Conservation (phyloP, 2,329 filamentous ascomycete species). For the Fusarium pseudoanthophilum region DNA sequence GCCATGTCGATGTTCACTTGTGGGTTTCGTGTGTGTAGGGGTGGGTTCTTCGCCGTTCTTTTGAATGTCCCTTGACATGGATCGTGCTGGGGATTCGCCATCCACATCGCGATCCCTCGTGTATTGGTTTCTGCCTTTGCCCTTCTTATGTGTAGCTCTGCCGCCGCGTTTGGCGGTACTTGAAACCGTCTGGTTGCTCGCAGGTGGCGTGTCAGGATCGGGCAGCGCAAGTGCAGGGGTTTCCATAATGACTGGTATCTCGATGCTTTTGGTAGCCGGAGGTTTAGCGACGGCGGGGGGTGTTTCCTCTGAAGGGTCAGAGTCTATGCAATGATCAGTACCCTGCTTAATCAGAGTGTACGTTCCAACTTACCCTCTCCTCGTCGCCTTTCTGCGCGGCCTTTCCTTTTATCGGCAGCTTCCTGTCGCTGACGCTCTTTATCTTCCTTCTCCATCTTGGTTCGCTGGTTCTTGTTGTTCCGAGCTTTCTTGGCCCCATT, state of each 20-base stretch:
- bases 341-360: not conserved
- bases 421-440: slow-evolving; percentile 79
- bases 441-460: slow-evolving; percentile 76
- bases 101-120: slow-evolving; percentile 76
- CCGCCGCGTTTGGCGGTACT: slow-evolving; percentile 68
- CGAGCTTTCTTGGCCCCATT: slow-evolving; percentile 70
- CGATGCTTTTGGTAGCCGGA: slow-evolving; percentile 45
- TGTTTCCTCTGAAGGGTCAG: slow-evolving; percentile 76
- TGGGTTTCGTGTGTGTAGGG: slow-evolving; percentile 49
- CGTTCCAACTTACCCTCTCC: slow-evolving; percentile 72
- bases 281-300: slow-evolving; percentile 58
- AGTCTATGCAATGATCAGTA: slow-evolving; percentile 61
- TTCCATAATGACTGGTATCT: slow-evolving; percentile 45
- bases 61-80: slow-evolving; percentile 62
- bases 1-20: slow-evolving; percentile 63
- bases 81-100: slow-evolving; percentile 67
- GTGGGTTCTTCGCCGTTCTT: slow-evolving; percentile 51
- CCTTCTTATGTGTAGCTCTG: slow-evolving; percentile 72
- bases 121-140: slow-evolving; percentile 82
- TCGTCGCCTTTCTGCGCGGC: slow-evolving; percentile 81
- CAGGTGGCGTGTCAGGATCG: slow-evolving; percentile 54
- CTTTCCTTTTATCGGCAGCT: slow-evolving; percentile 82
- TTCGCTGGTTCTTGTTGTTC: slow-evolving; percentile 67
- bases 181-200: slow-evolving; percentile 58
- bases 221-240: slow-evolving; percentile 44